These are phyloP conservation scores for Trichosporon faecale DNA, from an alignment of 1,284 basidiomycete species.

Conservation along the genomic window DNA sequence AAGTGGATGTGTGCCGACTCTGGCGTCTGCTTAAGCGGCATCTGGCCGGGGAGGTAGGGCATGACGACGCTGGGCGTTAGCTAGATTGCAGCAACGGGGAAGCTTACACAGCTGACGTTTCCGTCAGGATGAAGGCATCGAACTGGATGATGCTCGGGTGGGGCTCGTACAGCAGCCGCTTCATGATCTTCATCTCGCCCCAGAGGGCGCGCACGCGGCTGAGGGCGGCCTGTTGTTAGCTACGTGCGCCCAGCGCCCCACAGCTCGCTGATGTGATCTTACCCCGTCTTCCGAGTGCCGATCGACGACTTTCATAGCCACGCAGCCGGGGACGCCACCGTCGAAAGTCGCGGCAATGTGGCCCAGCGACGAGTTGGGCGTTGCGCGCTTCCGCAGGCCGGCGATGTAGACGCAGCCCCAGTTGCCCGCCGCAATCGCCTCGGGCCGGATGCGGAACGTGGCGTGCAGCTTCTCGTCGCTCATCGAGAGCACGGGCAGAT, in stretches of 20 bases:
- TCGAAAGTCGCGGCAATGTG: slow-evolving; percentile 23
- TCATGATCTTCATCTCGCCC: slow-evolving; percentile 93
- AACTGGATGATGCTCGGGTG: slow-evolving; percentile 89
- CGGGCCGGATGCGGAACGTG: neutral
- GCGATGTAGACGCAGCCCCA: slow-evolving; percentile 51
- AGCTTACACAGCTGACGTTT: slow-evolving; percentile 78
- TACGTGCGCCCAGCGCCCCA: no score
- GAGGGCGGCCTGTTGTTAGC: slow-evolving; percentile 13
- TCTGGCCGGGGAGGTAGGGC: slow-evolving; percentile 62
- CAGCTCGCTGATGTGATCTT: slow-evolving; percentile 23
- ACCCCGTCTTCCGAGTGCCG: slow-evolving; percentile 62
- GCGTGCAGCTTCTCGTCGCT: neutral
- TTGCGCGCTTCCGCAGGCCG: slow-evolving; percentile 25
- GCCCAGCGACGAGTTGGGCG: neutral
- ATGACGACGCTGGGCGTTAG: slow-evolving; percentile 43
- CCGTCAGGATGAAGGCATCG: slow-evolving; percentile 87
- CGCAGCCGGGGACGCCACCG: slow-evolving; percentile 53
- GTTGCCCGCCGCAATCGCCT: slow-evolving; percentile 35
- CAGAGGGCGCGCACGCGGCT: slow-evolving; percentile 75
- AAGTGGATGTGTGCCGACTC: slow-evolving; percentile 76
- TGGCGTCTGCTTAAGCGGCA: slow-evolving; percentile 80
- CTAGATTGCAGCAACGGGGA: neutral
- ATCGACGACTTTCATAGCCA: slow-evolving; percentile 88
- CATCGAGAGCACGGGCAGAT: neutral
- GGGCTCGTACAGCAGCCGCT: slow-evolving; percentile 70